phyloP scores from a whole-genome alignment of 805 yeast species.

The Pichia exigua region DNA sequence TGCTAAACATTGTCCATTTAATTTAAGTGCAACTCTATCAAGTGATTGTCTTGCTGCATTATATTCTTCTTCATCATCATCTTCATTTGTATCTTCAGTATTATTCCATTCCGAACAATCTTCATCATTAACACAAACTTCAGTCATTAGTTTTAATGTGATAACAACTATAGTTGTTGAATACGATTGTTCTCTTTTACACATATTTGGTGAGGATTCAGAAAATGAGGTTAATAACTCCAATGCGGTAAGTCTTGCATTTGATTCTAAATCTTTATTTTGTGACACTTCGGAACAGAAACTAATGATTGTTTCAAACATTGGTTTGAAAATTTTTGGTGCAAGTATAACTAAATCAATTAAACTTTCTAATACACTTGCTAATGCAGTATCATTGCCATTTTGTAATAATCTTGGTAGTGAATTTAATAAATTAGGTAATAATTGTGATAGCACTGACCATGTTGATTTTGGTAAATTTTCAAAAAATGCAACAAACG shows the following conservation, averaged over 20 bases:
- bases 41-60: slow-evolving; percentile 92
- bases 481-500: slow-evolving; percentile 85
- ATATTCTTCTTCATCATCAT: slow-evolving; percentile 70
- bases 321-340: slow-evolving; percentile 86
- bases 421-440: slow-evolving; percentile 80
- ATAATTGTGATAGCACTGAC: slow-evolving; percentile 65
- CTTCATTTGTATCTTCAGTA: slow-evolving; percentile 67
- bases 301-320: slow-evolving; percentile 82
- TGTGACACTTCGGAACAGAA: slow-evolving; percentile 81
- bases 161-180: slow-evolving; percentile 63
- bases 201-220: slow-evolving; percentile 93
- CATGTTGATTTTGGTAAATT: slow-evolving; percentile 72
- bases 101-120: slow-evolving; percentile 63
- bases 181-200: slow-evolving; percentile 69
- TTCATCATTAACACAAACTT: slow-evolving; percentile 80
- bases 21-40: slow-evolving; percentile 78
- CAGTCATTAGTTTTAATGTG: slow-evolving; percentile 81
- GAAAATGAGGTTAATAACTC: slow-evolving; percentile 86
- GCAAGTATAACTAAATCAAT: slow-evolving; percentile 90
- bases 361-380: slow-evolving; percentile 80
- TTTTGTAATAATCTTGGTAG: slow-evolving; percentile 74
- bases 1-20: slow-evolving; percentile 79
- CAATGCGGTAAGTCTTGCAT: slow-evolving; percentile 76
- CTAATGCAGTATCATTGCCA: slow-evolving; percentile 74
- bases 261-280: slow-evolving; percentile 69